These are phyloP conservation scores for Juncus effusus DNA, from an alignment of 176 grass and related monocot species.

Conservation along the genomic window DNA sequence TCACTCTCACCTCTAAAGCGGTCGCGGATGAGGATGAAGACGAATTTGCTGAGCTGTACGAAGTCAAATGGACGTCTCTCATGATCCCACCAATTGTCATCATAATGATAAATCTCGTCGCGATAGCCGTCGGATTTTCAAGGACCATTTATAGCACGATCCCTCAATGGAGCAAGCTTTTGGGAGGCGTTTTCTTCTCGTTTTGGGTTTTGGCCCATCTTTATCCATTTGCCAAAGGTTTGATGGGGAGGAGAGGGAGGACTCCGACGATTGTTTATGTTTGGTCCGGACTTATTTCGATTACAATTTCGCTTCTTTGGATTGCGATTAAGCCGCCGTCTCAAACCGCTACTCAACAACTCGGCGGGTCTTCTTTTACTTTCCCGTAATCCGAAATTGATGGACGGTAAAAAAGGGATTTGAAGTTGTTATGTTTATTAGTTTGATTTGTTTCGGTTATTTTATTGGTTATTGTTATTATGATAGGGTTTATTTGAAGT, in stretches of 20 bases:
- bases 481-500: background rate
- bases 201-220: constrained; percentile 97
- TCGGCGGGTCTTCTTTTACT: constrained; percentile 61
- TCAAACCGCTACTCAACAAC: constrained; percentile 44
- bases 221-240: constrained; percentile 93
- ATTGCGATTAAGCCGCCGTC: constrained; percentile 90
- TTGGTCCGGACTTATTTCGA: constrained; percentile 83
- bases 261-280: constrained; percentile 93
- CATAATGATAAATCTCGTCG: constrained; percentile 96
- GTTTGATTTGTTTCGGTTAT: constrained; percentile 20
- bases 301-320: constrained; percentile 89
- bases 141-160: constrained; percentile 87
- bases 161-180: constrained; percentile 96
- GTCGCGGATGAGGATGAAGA: constrained; percentile 67
- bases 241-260: constrained; percentile 95
- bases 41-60: constrained; percentile 80
- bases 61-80: constrained; percentile 87
- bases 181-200: constrained; percentile 95
- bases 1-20: constrained; percentile 90
- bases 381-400: constrained; percentile 64
- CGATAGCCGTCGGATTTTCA: constrained; percentile 87
- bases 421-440: constrained; percentile 12
- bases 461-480: constrained; percentile 1
- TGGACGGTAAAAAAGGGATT: constrained; percentile 1
- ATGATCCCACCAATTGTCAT: constrained; percentile 90